A percentile compares a stretch with the other conserved stretches of the same genome.
Conservation (phyloP, 129 eudicot genomes). For the Mikania micrantha region DNA sequence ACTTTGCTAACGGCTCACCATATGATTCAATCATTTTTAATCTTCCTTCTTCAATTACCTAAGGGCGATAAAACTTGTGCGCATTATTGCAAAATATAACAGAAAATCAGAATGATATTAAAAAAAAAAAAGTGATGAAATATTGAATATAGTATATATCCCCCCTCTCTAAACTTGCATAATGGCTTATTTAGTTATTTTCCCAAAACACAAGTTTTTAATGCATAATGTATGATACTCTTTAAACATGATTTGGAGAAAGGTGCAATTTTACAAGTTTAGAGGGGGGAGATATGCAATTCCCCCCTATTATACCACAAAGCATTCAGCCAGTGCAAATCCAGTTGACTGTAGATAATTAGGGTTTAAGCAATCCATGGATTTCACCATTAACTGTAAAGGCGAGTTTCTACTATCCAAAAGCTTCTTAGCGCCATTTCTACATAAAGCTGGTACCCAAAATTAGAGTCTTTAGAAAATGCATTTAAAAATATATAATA, state of each 20-base stretch:
- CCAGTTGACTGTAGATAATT: constrained; percentile 47
- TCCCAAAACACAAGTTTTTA: no score
- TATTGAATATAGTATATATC: not conserved
- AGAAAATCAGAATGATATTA: not conserved
- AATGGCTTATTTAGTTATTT: no score
- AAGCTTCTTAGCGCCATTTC: constrained; percentile 66
- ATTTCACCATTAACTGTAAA: constrained; percentile 46
- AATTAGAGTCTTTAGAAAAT: constrained; percentile 31
- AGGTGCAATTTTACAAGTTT: no score
- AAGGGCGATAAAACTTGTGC: constrained; percentile 4
- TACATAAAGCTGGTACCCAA: constrained; percentile 69
- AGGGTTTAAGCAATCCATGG: constrained; percentile 45
- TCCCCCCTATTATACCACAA: no score
- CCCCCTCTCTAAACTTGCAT: no score
- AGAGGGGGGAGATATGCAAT: no score
- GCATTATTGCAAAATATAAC: not conserved
- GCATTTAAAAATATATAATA: no score
- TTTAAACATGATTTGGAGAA: no score
- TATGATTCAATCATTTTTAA: constrained; percentile 40
- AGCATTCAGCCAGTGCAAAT: constrained; percentile 54
- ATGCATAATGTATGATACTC: no score
- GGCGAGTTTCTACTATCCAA: constrained; percentile 43
- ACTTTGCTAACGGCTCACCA: constrained; percentile 54
- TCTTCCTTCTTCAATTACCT: constrained; percentile 58
- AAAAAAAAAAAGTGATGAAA: constrained; percentile 15